Percentiles rank a stretch among this genome's conserved stretches.
Conservation (phyloP, 192 early-diverging fungal genomes). For the Podila epicladia region DNA sequence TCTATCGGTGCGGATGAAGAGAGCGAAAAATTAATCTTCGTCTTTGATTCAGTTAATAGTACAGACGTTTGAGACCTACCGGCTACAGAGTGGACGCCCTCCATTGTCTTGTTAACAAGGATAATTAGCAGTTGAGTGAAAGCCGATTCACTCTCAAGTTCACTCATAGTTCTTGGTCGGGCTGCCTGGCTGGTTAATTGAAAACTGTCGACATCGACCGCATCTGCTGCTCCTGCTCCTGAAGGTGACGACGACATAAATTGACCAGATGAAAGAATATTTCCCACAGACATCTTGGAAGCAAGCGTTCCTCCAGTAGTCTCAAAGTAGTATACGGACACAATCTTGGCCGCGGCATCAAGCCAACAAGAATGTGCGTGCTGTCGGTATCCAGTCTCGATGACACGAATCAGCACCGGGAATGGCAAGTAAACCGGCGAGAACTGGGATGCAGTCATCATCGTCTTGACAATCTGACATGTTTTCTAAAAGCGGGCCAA, state of each 20-base stretch:
- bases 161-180: slow-evolving; percentile 2
- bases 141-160: slow-evolving; percentile 26
- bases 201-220: slow-evolving; percentile 15
- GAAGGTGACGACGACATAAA: background rate
- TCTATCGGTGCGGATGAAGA: slow-evolving; percentile 33
- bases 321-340: slow-evolving; percentile 59
- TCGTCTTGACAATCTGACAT: slow-evolving; percentile 58
- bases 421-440: slow-evolving; percentile 54
- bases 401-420: slow-evolving; percentile 32
- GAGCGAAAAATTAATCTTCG: too few relatives aligned
- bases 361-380: slow-evolving; percentile 57
- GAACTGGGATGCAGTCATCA: slow-evolving; percentile 55
- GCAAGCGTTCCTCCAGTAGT: slow-evolving; percentile 50
- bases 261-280: background rate
- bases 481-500: slow-evolving; percentile 24
- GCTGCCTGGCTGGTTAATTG: background rate
- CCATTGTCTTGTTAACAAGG: slow-evolving; percentile 50
- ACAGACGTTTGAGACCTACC: slow-evolving; percentile 21
- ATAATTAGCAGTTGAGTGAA: slow-evolving; percentile 41
- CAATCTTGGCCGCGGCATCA: slow-evolving; percentile 55
- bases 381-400: slow-evolving; percentile 52
- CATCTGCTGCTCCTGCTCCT: background rate
- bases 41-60: too few relatives aligned
- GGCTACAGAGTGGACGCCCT: slow-evolving; percentile 49
- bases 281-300: slow-evolving; percentile 24